phyloP scores from a whole-genome alignment of 768 basidiomycete genomes.

The Mycena olivaceomarginata region DNA sequence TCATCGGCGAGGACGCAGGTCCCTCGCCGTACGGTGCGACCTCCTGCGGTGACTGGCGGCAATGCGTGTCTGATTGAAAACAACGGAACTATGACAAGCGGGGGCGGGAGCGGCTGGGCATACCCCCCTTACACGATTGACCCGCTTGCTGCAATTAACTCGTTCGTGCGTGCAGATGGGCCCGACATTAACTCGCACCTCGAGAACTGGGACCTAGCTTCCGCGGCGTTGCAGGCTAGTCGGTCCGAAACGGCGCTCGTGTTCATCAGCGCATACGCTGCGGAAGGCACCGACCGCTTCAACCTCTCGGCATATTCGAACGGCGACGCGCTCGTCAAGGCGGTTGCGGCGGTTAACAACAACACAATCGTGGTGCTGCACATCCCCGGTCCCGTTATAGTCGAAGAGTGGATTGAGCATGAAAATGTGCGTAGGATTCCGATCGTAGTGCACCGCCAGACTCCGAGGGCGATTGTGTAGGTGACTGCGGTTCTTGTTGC shows the following conservation, averaged over 20 bases:
- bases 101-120: constrained; percentile 35
- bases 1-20: constrained; percentile 32
- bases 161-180: constrained; percentile 24
- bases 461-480: not conserved
- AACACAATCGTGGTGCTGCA: constrained; percentile 36
- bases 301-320: constrained; percentile 30
- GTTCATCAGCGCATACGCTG: constrained; percentile 31
- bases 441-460: not conserved
- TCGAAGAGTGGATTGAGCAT: constrained; percentile 34
- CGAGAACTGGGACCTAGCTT: constrained; percentile 33
- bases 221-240: constrained; percentile 31
- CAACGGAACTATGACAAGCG: constrained; percentile 32
- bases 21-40: constrained; percentile 32
- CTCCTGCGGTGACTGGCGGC: constrained; percentile 28
- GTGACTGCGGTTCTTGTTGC: constrained; percentile 35
- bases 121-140: constrained; percentile 38
- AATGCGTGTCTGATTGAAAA: constrained; percentile 19
- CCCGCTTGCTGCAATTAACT: constrained; percentile 33
- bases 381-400: constrained; percentile 28
- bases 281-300: constrained; percentile 22
- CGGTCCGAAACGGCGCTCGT: constrained; percentile 29
- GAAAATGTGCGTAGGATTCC: constrained; percentile 9
- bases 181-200: constrained; percentile 35
- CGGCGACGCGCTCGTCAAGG: constrained; percentile 31
- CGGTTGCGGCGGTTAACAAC: constrained; percentile 32